A percentile compares a stretch with the other conserved stretches of the same genome.
Evolutionary conservation across 1,284 basidiomycete genomes (phyloP).

Genomic region (Veloboletus limbatus): DNA sequence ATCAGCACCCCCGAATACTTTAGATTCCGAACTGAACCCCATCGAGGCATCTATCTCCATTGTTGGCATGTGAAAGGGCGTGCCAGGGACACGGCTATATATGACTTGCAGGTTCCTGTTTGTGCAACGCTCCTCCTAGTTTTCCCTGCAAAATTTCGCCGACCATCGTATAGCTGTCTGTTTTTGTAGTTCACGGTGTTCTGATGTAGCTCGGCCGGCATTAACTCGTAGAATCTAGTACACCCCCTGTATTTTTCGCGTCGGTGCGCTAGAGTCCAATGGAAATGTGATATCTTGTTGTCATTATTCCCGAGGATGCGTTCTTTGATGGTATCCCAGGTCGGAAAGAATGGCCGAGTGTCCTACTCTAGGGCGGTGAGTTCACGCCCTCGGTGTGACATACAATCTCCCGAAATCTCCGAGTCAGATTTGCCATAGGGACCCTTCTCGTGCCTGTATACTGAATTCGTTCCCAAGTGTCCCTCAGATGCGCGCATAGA

Average conservation of each 20-base stretch:
- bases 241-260: neutral
- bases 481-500: no score
- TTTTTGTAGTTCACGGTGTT: constrained; percentile 9
- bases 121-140: neutral
- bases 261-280: neutral
- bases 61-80: constrained; percentile 23
- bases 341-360: neutral
- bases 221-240: neutral
- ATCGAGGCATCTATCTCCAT: constrained; percentile 41
- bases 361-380: neutral
- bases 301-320: neutral
- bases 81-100: neutral
- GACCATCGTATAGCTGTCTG: neutral
- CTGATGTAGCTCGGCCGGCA: neutral
- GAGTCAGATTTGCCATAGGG: neutral
- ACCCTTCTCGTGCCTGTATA: neutral
- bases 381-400: neutral
- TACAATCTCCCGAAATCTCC: constrained; percentile 1
- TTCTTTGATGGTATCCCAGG: neutral
- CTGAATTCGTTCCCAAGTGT: neutral
- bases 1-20: constrained; percentile 35
- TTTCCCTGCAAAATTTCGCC: neutral
- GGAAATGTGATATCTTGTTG: no score
- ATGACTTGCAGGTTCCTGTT: neutral
- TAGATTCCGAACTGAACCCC: constrained; percentile 42